phyloP scores from a whole-genome alignment of 495 filamentous ascomycete genomes.

The Penicillium macrosclerotiorum region DNA sequence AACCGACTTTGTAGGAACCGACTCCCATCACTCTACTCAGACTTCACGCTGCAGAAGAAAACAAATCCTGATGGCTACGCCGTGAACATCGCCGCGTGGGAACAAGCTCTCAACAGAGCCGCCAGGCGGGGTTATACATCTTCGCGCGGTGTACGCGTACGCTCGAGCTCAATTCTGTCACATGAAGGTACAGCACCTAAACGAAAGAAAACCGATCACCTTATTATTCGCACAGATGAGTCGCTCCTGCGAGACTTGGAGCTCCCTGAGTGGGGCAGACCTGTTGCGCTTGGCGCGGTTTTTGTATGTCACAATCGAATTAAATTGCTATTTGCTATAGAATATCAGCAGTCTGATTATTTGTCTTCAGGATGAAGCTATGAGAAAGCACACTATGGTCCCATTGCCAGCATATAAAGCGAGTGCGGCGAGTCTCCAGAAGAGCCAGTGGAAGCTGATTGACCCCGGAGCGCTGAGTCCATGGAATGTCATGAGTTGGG shows the following conservation, averaged over 20 bases:
- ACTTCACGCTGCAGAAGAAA: slow-evolving; percentile 73
- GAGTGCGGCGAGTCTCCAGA: slow-evolving; percentile 52
- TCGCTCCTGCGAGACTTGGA: slow-evolving; percentile 69
- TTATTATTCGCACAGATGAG: slow-evolving; percentile 68
- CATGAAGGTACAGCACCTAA: neutral
- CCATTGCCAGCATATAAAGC: slow-evolving; percentile 60
- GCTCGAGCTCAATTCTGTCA: slow-evolving; percentile 17
- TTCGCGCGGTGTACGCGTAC: slow-evolving; percentile 29
- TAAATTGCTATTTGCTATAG: neutral
- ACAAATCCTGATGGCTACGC: slow-evolving; percentile 89
- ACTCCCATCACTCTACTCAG: slow-evolving; percentile 89
- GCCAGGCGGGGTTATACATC: slow-evolving; percentile 64
- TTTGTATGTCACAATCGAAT: slow-evolving; percentile 44
- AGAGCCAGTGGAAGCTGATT: slow-evolving; percentile 57
- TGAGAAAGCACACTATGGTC: slow-evolving; percentile 65
- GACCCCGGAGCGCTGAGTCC: slow-evolving; percentile 46
- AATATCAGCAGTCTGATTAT: neutral
- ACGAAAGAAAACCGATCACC: slow-evolving; percentile 38
- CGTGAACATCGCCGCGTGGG: slow-evolving; percentile 85
- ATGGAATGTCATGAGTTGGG: slow-evolving; percentile 71
- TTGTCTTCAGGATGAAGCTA: slow-evolving; percentile 58
- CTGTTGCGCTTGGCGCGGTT: slow-evolving; percentile 77
- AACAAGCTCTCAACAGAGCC: slow-evolving; percentile 66
- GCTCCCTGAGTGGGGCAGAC: slow-evolving; percentile 74
- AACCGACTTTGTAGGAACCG: slow-evolving; percentile 57